phyloP scores from a whole-genome alignment of 1,284 basidiomycete species.

The Marasmius oreades region DNA sequence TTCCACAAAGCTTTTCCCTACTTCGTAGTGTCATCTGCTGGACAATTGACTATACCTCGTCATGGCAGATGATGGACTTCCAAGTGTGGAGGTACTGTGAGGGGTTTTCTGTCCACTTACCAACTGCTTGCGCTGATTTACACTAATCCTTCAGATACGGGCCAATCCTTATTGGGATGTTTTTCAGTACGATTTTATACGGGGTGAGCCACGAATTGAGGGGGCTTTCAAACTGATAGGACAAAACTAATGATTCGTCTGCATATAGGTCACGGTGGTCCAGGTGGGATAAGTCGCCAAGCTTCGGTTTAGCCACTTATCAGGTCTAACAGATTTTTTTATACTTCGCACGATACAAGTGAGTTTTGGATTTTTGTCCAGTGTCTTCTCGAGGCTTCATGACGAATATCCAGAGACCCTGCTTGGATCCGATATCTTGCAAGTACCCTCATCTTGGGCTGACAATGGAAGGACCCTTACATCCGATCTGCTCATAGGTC shows the following conservation, averaged over 20 bases:
- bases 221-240: no score
- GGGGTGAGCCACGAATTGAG: conserved; percentile 22
- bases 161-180: conserved; percentile 7
- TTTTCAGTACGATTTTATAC: conserved; percentile 16
- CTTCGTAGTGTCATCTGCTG: no score
- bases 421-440: neutral
- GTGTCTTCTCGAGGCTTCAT: neutral
- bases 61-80: neutral
- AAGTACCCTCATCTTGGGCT: neutral
- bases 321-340: neutral
- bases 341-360: neutral
- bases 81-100: neutral
- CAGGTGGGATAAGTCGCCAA: conserved; percentile 16
- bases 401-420: neutral
- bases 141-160: conserved; percentile 2
- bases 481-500: conserved; percentile 17
- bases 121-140: neutral
- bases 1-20: no score
- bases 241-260: neutral
- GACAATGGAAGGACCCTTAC: neutral
- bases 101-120: neutral
- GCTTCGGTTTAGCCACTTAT: neutral
- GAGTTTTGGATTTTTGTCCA: no score
- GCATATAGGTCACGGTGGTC: conserved; percentile 20
- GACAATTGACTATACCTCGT: neutral